Percentiles rank a stretch among this genome's conserved stretches.
These are phyloP conservation scores for Umbilicus rupestris DNA, from an alignment of 164 flowering plant genomes.

Conservation along the genomic window DNA sequence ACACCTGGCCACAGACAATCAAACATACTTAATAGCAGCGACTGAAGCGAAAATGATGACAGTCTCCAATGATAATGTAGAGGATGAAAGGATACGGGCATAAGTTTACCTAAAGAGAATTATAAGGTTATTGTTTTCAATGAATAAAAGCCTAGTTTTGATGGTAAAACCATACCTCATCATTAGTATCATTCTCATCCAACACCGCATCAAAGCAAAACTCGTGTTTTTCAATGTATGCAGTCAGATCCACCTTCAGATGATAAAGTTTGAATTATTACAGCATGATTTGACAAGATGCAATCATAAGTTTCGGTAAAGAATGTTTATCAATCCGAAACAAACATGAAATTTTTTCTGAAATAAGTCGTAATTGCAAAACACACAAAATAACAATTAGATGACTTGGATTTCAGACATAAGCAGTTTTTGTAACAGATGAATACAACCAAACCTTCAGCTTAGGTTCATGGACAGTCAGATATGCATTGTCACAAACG, in stretches of 20 bases:
- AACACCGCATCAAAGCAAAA: constrained; percentile 97
- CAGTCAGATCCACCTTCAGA: constrained; percentile 87
- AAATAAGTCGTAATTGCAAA: background rate
- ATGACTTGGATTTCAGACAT: constrained; percentile 3
- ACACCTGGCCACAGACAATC: constrained; percentile 42
- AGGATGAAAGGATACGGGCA: background rate
- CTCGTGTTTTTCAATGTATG: constrained; percentile 95
- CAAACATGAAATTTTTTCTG: background rate
- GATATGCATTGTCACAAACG: constrained; percentile 40
- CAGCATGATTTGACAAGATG: background rate
- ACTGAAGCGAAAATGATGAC: background rate
- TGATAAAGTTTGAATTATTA: background rate
- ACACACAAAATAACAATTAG: background rate
- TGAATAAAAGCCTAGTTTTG: background rate
- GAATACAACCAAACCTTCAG: constrained; percentile 51
- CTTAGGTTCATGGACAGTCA: constrained; percentile 91
- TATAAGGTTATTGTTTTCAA: background rate
- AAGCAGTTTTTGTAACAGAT: constrained; percentile 17
- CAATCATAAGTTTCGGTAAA: background rate
- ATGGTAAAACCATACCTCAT: constrained; percentile 49
- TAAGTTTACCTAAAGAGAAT: background rate
- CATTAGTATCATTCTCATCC: constrained; percentile 77
- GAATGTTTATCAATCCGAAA: background rate
- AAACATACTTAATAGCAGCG: background rate
- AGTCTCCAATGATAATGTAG: background rate